These are phyloP conservation scores for Solanum gandarillasii DNA, from an alignment of 257 asterid species.

Conservation along the genomic window DNA sequence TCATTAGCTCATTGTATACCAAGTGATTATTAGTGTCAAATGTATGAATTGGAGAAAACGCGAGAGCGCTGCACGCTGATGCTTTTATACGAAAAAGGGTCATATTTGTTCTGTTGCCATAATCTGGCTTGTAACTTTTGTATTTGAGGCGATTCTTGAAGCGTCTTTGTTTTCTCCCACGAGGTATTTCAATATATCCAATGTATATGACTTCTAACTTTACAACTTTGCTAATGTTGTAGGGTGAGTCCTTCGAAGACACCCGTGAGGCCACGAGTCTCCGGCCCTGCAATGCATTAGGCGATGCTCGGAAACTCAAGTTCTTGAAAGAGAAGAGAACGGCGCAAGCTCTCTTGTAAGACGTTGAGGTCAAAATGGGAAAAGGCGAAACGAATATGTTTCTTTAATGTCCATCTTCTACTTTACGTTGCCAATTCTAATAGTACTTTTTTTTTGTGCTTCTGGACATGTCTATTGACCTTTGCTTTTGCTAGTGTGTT, in stretches of 20 bases:
- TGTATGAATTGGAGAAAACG: neutral
- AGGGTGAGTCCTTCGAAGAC: constrained; percentile 99
- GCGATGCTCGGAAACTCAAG: neutral
- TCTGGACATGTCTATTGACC: neutral
- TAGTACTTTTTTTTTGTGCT: neutral
- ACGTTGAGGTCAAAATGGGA: neutral
- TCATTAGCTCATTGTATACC: neutral
- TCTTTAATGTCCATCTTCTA: neutral
- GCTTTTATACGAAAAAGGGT: neutral
- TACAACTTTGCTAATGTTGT: neutral
- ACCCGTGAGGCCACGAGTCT: constrained; percentile 73
- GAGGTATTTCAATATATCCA: neutral
- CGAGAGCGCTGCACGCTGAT: neutral
- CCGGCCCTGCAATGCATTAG: constrained; percentile 36
- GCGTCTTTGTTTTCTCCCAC: neutral
- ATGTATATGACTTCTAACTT: neutral
- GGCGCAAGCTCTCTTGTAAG: constrained; percentile 23
- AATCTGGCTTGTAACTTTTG: neutral
- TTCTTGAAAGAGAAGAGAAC: constrained; percentile 4
- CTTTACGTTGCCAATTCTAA: neutral
- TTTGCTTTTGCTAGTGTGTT: neutral
- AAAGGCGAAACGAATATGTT: neutral
- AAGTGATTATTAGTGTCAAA: neutral
- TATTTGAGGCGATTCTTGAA: neutral
- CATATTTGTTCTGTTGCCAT: neutral